Percentiles rank a stretch among this genome's conserved stretches.
Conservation (phyloP, 225 moss, liverwort and hornwort genomes). For the Thuidium tamariscinum region DNA sequence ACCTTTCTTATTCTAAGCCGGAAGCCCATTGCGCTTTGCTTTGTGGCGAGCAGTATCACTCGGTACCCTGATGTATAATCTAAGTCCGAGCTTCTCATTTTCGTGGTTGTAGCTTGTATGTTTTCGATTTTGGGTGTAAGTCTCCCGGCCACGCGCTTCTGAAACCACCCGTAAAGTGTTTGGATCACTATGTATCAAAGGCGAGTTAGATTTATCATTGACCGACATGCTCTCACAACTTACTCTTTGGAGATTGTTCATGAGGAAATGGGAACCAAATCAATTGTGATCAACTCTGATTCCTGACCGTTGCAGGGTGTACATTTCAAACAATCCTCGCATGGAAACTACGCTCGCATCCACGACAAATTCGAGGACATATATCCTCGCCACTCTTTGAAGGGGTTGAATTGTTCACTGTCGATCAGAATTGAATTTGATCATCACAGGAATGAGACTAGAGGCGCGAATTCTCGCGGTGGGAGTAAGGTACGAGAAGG, state of each 20-base stretch:
- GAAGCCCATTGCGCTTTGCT: neutral
- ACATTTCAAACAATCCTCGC: neutral
- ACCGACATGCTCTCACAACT: neutral
- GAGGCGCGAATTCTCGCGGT: neutral
- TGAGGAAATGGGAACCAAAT: neutral
- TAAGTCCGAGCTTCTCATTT: too few relatives aligned
- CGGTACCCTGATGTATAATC: too few relatives aligned
- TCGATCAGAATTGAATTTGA: neutral
- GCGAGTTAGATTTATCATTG: too few relatives aligned
- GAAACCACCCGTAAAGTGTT: neutral
- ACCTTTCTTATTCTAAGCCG: too few relatives aligned
- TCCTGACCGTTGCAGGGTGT: neutral
- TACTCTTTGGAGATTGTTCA: neutral
- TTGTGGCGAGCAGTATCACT: neutral
- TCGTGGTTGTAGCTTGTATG: neutral
- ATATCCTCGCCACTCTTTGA: neutral
- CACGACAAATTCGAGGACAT: neutral
- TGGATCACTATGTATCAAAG: too few relatives aligned
- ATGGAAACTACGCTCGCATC: neutral
- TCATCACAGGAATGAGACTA: neutral
- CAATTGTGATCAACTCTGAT: neutral
- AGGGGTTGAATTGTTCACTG: neutral
- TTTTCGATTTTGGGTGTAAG: too few relatives aligned
- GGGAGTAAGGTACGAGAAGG: too few relatives aligned
- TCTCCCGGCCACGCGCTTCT: too few relatives aligned